Percentiles rank a stretch among this genome's conserved stretches.
phyloP scores from a whole-genome alignment of 164 flowering plant genomes.

The Stephania japonica region DNA sequence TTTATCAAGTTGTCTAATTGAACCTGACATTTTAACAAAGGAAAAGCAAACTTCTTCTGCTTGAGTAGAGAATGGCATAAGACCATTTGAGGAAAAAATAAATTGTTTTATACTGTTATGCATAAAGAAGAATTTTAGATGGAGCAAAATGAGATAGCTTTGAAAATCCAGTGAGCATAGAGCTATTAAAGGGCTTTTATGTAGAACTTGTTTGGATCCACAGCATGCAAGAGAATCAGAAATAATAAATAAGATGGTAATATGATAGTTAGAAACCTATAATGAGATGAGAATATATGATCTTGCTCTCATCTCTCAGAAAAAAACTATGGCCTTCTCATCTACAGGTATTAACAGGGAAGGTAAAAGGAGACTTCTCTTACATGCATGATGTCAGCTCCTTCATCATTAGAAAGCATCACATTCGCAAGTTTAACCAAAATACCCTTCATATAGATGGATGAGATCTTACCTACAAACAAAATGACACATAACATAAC shows the following conservation, averaged over 20 bases:
- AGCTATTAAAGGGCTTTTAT: background rate
- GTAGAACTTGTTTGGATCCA: background rate
- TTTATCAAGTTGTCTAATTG: too few species aligned
- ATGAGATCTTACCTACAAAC: slow-evolving; percentile 48
- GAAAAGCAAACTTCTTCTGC: too few species aligned
- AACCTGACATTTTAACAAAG: too few species aligned
- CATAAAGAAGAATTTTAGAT: too few species aligned
- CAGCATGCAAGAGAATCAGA: background rate
- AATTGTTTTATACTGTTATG: too few species aligned
- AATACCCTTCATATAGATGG: slow-evolving; percentile 42
- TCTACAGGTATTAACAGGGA: background rate
- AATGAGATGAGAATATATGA: too few species aligned
- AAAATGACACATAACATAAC: background rate
- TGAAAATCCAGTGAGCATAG: background rate
- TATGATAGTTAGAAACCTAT: background rate
- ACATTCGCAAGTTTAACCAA: slow-evolving; percentile 54
- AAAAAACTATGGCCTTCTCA: background rate
- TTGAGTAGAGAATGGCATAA: too few species aligned
- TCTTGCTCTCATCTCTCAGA: background rate
- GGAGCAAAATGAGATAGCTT: background rate
- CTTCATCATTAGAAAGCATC: slow-evolving; percentile 24
- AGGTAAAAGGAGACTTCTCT: slow-evolving; percentile 18
- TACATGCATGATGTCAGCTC: slow-evolving; percentile 40
- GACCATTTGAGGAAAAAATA: too few species aligned
- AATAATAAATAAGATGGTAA: background rate